A percentile compares a stretch with the other conserved stretches of the same genome.
Conservation (phyloP, 176 grass and related monocot species). For the Eragrostis nindensis region DNA sequence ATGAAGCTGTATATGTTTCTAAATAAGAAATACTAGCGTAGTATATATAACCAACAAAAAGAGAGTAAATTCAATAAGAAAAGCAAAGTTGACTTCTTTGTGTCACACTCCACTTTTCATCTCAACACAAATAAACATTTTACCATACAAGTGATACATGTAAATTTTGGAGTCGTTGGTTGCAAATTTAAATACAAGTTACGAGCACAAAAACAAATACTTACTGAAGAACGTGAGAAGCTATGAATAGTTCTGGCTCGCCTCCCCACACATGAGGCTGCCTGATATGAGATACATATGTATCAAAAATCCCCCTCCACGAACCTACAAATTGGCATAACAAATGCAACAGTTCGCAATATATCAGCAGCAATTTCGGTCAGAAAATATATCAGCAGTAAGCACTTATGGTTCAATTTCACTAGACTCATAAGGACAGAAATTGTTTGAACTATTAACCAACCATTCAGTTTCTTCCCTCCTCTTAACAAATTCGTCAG, state of each 20-base stretch:
- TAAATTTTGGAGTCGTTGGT: neutral
- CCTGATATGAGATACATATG: constrained; percentile 81
- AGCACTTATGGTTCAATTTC: neutral
- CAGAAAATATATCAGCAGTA: too few species aligned
- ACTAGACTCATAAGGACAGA: constrained; percentile 2
- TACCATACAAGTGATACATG: neutral
- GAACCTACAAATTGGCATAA: constrained; percentile 53
- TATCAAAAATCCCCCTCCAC: constrained; percentile 88
- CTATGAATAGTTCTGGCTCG: constrained; percentile 86
- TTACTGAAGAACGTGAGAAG: constrained; percentile 87
- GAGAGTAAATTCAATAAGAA: neutral
- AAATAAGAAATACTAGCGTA: neutral
- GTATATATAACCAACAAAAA: too few species aligned
- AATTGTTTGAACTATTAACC: constrained; percentile 33
- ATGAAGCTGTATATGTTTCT: neutral
- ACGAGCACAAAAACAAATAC: constrained; percentile 6
- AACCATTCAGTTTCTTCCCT: constrained; percentile 82
- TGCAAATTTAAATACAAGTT: constrained; percentile 8
- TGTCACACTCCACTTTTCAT: neutral
- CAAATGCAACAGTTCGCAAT: neutral
- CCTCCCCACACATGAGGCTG: constrained; percentile 83
- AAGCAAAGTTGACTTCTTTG: neutral
- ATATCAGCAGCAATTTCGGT: neutral
- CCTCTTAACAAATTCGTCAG: constrained; percentile 86
- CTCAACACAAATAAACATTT: neutral